phyloP scores from a whole-genome alignment of 768 basidiomycete genomes.

The Boletus rufocinnamomeus region DNA sequence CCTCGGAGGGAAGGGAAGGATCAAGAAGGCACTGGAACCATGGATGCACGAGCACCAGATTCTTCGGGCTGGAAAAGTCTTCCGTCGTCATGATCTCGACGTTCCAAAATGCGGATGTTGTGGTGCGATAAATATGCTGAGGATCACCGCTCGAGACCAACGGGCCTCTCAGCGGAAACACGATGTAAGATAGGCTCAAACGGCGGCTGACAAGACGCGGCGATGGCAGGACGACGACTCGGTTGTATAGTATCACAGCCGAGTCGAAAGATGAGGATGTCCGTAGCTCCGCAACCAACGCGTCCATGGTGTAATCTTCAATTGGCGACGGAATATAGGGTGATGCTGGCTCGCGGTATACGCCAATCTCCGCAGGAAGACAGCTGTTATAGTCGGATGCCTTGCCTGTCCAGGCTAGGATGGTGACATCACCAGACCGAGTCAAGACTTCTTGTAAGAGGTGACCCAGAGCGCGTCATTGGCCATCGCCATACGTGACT shows the following conservation, averaged over 20 bases:
- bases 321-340: too few species aligned
- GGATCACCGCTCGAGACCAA: not conserved
- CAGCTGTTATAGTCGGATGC: not conserved
- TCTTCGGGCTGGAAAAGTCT: not conserved
- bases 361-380: not conserved
- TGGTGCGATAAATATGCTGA: not conserved
- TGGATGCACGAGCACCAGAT: not conserved
- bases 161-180: not conserved
- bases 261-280: not conserved
- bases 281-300: not conserved
- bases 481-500: too few species aligned
- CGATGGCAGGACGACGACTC: not conserved
- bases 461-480: too few species aligned
- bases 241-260: not conserved
- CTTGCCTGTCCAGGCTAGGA: not conserved
- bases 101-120: not conserved
- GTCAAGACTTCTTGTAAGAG: too few species aligned
- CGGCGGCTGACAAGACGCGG: not conserved
- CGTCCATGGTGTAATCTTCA: too few species aligned
- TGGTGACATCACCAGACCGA: too few species aligned
- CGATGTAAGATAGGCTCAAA: not conserved
- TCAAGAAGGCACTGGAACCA: not conserved
- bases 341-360: too few species aligned
- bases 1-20: not conserved
- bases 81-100: not conserved